Base-by-base conservation (phyloP, 192 early-diverging fungal genomes). In the Coemansia javaensis region DNA sequence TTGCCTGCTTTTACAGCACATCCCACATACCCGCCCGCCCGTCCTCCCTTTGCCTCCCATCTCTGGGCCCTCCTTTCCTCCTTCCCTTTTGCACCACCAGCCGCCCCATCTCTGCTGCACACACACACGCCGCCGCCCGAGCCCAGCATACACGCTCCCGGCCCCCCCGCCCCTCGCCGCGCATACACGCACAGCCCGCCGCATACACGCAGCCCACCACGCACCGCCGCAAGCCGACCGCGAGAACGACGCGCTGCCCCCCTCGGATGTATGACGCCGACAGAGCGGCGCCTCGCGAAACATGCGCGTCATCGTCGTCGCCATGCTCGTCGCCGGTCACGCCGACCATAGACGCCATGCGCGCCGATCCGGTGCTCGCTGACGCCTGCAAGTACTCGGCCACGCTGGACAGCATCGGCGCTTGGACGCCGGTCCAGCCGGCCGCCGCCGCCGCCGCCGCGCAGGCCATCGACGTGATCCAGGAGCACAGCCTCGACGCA, bases 341-440 rank as follows among this genome's bases (percentile, higher is more conserved):
- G 0, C 69, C 69, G 1, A 46, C 46, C n/a, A 34, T 54, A 18
- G 62, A 61, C 50, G 16, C 50, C 2, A 35, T 25, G n/a, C 62
- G 54, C 7, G 10, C 53, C 14, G 60, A 73, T 23, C 62, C 53
- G 6, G 32, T 37, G 17, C 44, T 73, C 25, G 38, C 62, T 2
- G 62, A 64, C 27, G 56, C 15, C 20, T 34, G 35, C 17, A 40
- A 17, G 24, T 57, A 56, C 40, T 61, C 69, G 5, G 53, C 57
- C 20, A 64, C 62, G 2, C 57, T 73, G 20, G 53, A 73, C 32
- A 54, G 32, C 39, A 73, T 73, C 27, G 69, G 57, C 17, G 62
- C 69, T 5, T 73, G 69, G 69, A 61, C 69, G 3, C 32, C 62
- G 15, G 62, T 73, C 15, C 69, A 59, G 20, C 47, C 51, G 11